Evolutionary conservation across 129 eudicot genomes (phyloP).

Genomic region (Gnaphalium uliginosum): DNA sequence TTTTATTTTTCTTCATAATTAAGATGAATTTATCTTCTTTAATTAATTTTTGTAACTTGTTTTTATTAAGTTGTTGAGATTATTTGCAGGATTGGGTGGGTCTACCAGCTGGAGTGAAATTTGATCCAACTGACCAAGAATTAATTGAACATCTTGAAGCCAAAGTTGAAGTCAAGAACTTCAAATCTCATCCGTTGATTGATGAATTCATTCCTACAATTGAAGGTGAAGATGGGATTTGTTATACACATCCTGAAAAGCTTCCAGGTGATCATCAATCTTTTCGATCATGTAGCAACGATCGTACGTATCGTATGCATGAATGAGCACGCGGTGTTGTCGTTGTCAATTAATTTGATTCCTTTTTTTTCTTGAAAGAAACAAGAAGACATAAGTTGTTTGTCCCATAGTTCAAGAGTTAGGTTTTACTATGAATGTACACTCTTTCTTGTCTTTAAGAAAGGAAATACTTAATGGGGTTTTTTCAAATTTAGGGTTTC

Average conservation of each 20-base stretch:
- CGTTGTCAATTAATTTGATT: constrained; percentile 8
- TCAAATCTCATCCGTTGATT: constrained; percentile 87
- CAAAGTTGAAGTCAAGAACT: constrained; percentile 82
- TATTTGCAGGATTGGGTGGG: constrained; percentile 95
- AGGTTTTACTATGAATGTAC: constrained; percentile 37
- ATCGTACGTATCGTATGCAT: neutral
- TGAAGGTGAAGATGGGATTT: constrained; percentile 99
- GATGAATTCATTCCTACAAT: constrained; percentile 98
- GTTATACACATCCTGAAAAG: constrained; percentile 98
- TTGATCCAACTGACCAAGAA: constrained; percentile 99
- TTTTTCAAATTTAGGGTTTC: constrained; percentile 39
- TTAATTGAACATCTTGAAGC: constrained; percentile 97
- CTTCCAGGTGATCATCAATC: constrained; percentile 74
- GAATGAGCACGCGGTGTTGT: neutral
- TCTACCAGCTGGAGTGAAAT: constrained; percentile 98
- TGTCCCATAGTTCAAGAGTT: constrained; percentile 37
- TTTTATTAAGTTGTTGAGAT: neutral
- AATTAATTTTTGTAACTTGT: neutral
- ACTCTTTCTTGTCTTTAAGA: constrained; percentile 24
- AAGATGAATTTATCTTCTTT: too few species aligned
- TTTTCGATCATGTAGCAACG: neutral
- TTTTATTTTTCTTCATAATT: neutral
- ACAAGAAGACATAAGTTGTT: constrained; percentile 18
- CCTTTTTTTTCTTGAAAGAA: constrained; percentile 8
- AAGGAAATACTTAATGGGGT: constrained; percentile 14